Conservation (phyloP, 2,329 filamentous ascomycete genomes). For the Pseudovirgaria hyperparasitica region DNA sequence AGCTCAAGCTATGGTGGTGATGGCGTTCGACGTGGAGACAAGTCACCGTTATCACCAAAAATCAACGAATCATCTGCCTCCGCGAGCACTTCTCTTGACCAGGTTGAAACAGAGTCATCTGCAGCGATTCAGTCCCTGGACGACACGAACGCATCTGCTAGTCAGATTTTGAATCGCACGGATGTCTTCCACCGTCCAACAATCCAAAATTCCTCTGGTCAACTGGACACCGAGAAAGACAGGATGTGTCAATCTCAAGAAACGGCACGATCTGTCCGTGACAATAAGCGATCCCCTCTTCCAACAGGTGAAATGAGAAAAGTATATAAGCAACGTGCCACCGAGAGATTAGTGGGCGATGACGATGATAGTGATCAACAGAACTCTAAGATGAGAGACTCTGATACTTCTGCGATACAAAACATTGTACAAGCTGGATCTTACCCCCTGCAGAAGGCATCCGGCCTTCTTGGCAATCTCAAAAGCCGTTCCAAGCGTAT, state of each 20-base stretch:
- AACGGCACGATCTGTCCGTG: conserved; percentile 21
- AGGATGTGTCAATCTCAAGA: conserved; percentile 20
- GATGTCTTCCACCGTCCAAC: conserved; percentile 79
- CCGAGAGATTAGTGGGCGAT: no score
- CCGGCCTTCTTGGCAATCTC: conserved; percentile 70
- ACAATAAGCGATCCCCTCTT: conserved; percentile 10
- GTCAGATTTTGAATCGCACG: conserved; percentile 77
- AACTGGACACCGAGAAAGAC: no score
- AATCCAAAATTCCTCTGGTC: conserved; percentile 33
- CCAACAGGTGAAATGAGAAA: no score
- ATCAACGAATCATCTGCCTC: conserved; percentile 59
- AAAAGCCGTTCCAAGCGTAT: conserved; percentile 68
- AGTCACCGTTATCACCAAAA: conserved; percentile 35
- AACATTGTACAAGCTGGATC: conserved; percentile 49
- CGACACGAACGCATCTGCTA: conserved; percentile 67
- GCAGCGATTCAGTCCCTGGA: conserved; percentile 49
- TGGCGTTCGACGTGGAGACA: conserved; percentile 38
- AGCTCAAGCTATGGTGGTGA: conserved; percentile 51
- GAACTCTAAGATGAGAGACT: conserved; percentile 16
- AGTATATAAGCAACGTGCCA: no score
- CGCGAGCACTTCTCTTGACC: conserved; percentile 60
- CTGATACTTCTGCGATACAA: conserved; percentile 40
- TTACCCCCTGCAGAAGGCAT: conserved; percentile 73
- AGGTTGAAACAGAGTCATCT: conserved; percentile 56
- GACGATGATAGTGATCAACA: conserved; percentile 17